phyloP scores from a whole-genome alignment of 2,329 filamentous ascomycete genomes.

The Colletotrichum cereale region DNA sequence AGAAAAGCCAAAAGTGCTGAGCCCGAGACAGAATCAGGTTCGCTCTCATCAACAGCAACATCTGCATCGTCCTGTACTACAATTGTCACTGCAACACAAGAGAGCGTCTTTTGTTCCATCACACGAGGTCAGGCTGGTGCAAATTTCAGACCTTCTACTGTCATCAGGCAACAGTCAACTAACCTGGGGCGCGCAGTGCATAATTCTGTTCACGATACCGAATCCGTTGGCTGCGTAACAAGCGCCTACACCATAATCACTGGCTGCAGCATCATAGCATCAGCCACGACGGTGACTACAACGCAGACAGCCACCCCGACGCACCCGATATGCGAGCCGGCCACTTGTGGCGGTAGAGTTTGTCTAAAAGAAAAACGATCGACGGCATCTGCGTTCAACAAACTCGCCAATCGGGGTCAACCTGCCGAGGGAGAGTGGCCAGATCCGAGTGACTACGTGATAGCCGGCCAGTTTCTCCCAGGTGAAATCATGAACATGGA shows the following conservation, averaged over 20 bases:
- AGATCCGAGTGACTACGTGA: not conserved
- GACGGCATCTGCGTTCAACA: not conserved
- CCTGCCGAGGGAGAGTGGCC: not conserved
- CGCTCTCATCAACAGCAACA: not conserved
- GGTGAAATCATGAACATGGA: not conserved
- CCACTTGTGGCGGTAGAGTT: not conserved
- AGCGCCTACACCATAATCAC: constrained; percentile 3
- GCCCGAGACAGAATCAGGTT: not conserved
- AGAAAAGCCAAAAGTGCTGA: not conserved
- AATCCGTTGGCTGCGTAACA: not conserved
- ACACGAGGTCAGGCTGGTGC: not conserved
- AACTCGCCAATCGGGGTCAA: not conserved
- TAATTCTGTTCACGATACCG: not conserved
- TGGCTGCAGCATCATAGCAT: not conserved
- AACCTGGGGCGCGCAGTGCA: accelerated
- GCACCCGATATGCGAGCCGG: not conserved
- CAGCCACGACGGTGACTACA: not conserved
- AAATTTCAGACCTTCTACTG: not conserved
- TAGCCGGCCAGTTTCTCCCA: not conserved
- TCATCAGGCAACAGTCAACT: not conserved
- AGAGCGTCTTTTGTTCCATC: not conserved
- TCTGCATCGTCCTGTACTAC: not conserved
- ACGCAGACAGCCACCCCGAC: not conserved
- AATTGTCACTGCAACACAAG: not conserved
- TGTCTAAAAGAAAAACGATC: not conserved